Conservation (phyloP, 345 rosid species). For the Nasturtium officinale region DNA sequence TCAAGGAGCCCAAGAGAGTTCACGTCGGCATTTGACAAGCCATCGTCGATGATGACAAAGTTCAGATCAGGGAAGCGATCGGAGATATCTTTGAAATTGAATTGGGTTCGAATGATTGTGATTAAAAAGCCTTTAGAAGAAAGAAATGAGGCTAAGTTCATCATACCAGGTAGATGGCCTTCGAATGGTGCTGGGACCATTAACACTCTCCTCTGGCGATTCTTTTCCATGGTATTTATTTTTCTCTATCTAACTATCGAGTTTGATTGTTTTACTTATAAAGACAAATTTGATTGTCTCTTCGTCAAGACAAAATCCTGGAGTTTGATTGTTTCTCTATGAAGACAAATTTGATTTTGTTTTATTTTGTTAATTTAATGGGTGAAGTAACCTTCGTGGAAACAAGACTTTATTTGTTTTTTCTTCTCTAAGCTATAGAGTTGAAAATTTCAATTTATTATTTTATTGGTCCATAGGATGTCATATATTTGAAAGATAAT, state of each 20-base stretch:
- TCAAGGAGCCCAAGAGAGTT: conserved; percentile 25
- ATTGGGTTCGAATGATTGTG: conserved; percentile 47
- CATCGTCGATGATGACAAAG: conserved; percentile 47
- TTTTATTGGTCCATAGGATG: neutral
- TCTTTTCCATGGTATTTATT: conserved; percentile 6
- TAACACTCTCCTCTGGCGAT: conserved; percentile 34
- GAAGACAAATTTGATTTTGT: neutral
- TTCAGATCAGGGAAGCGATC: conserved; percentile 44
- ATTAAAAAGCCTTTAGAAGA: conserved; percentile 58
- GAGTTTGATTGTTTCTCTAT: neutral
- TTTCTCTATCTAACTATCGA: neutral
- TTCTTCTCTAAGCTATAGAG: neutral
- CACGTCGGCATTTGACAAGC: conserved; percentile 33
- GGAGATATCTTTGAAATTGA: conserved; percentile 48
- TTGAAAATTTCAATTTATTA: neutral
- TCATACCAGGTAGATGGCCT: conserved; percentile 72
- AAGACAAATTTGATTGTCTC: neutral
- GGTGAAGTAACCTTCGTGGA: conserved; percentile 9
- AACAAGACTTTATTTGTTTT: neutral
- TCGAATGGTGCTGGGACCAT: conserved; percentile 57
- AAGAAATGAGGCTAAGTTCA: conserved; percentile 58
- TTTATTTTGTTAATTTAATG: neutral
- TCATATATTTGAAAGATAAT: neutral
- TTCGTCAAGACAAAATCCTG: neutral
- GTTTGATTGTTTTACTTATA: neutral